Evolutionary conservation across 192 early-diverging fungal genomes (phyloP).

Genomic region (Polychytrium aggregatum): DNA sequence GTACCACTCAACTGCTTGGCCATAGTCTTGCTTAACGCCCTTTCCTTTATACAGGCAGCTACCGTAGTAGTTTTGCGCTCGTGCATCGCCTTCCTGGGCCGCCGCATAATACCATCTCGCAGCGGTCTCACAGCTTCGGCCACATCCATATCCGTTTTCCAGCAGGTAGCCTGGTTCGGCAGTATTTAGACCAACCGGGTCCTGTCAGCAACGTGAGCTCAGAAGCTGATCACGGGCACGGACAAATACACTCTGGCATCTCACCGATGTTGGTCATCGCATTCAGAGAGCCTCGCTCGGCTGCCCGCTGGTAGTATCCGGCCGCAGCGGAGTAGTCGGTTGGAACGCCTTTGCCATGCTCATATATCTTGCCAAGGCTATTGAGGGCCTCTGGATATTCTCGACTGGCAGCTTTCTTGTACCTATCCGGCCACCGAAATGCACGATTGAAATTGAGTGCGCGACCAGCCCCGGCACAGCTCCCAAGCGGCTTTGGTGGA

Average conservation of each 20-base stretch:
- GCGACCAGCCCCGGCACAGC: too few relatives aligned
- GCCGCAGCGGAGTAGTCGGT: constrained; percentile 12
- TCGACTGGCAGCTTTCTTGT: constrained; percentile 16
- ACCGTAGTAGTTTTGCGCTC: constrained; percentile 33
- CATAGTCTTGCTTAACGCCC: constrained; percentile 28
- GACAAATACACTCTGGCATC: too few relatives aligned
- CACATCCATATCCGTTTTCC: constrained; percentile 26
- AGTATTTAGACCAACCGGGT: too few relatives aligned
- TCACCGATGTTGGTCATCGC: constrained; percentile 26
- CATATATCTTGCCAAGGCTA: constrained; percentile 33
- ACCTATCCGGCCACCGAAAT: too few relatives aligned
- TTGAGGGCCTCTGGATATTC: constrained; percentile 24
- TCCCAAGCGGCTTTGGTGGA: not conserved
- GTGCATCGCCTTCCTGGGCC: constrained; percentile 12
- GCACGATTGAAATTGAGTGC: too few relatives aligned
- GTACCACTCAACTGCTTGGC: constrained; percentile 32
- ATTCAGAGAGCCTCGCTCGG: constrained; percentile 23
- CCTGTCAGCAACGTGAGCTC: too few relatives aligned
- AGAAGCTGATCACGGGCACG: too few relatives aligned
- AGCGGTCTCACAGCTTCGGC: constrained; percentile 12
- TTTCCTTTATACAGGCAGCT: constrained; percentile 29
- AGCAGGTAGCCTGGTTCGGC: constrained; percentile 27
- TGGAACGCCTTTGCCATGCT: constrained; percentile 25
- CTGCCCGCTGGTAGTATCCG: constrained; percentile 25
- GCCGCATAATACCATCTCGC: constrained; percentile 27